Evolutionary conservation across 2,329 filamentous ascomycete genomes (phyloP).

Genomic region (Leptographium lundbergii): DNA sequence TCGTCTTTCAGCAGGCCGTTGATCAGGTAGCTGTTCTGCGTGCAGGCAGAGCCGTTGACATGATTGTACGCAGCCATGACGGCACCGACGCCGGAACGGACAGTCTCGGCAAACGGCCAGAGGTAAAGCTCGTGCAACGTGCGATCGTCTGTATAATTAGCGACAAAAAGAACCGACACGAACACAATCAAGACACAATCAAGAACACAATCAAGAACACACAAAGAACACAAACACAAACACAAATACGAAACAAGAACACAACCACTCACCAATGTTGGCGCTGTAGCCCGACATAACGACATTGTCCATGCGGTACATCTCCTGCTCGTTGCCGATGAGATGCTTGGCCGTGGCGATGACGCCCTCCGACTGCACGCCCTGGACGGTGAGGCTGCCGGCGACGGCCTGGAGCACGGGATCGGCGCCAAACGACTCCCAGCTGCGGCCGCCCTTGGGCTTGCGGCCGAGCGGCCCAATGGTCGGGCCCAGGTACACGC

Average conservation of each 20-base stretch:
- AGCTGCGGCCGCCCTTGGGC: constrained; percentile 59
- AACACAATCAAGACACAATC: too few species aligned
- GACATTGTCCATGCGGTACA: constrained; percentile 43
- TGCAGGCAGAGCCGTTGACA: constrained; percentile 68
- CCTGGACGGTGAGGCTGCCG: constrained; percentile 60
- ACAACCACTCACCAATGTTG: constrained; percentile 33
- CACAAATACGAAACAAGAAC: too few species aligned
- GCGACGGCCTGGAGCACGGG: constrained; percentile 59
- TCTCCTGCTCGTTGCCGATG: constrained; percentile 61
- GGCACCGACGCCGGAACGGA: constrained; percentile 51
- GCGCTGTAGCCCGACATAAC: constrained; percentile 41
- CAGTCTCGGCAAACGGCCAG: constrained; percentile 67
- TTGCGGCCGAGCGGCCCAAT: constrained; percentile 63
- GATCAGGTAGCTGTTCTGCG: constrained; percentile 65
- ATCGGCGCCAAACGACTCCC: constrained; percentile 64
- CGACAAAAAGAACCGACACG: too few species aligned
- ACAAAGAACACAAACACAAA: too few species aligned
- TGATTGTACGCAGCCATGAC: constrained; percentile 63
- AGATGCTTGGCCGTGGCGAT: constrained; percentile 76
- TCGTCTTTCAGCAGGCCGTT: constrained; percentile 70
- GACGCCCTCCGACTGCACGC: constrained; percentile 70
- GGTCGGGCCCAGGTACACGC: constrained; percentile 57
- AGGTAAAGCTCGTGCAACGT: constrained; percentile 65
- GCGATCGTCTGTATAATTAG: constrained; percentile 41
- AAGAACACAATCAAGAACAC: too few species aligned